phyloP scores from a whole-genome alignment of 164 flowering plant species.

The Liquidambar formosana region DNA sequence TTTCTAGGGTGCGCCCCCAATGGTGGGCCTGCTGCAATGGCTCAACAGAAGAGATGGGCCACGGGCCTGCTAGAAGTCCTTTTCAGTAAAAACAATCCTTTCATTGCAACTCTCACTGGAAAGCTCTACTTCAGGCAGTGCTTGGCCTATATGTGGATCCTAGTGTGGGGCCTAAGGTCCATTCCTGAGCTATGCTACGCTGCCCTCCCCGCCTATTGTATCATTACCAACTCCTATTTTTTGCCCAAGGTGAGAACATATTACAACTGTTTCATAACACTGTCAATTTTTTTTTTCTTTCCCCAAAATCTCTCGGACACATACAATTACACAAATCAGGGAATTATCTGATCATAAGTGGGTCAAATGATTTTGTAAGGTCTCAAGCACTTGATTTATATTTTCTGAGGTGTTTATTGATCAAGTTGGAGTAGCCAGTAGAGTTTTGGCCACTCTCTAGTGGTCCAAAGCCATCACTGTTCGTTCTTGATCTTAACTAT shows the following conservation, averaged over 20 bases:
- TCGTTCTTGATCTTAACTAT: too few relatives aligned
- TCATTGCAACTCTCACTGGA: conserved; percentile 18
- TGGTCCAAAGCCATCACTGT: too few relatives aligned
- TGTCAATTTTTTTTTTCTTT: too few relatives aligned
- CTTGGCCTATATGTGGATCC: conserved; percentile 28
- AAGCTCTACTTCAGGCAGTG: conserved; percentile 49
- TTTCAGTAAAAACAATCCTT: conserved; percentile 35
- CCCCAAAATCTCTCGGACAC: too few relatives aligned
- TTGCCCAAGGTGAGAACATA: conserved; percentile 47
- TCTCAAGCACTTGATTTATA: too few relatives aligned
- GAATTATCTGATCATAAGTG: too few relatives aligned
- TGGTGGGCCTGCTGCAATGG: conserved; percentile 30
- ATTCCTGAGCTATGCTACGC: conserved; percentile 55
- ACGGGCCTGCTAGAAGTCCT: conserved; percentile 57
- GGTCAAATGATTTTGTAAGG: too few relatives aligned
- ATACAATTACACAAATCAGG: too few relatives aligned
- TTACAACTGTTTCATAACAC: not conserved
- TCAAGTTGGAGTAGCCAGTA: too few relatives aligned
- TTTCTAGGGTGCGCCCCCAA: conserved; percentile 61
- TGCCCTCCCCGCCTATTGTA: conserved; percentile 51
- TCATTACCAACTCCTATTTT: conserved; percentile 47
- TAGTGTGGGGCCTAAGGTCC: conserved; percentile 35
- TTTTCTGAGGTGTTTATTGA: too few relatives aligned
- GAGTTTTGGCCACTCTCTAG: too few relatives aligned
- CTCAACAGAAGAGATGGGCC: conserved; percentile 61